These are phyloP conservation scores for Populus hybrid DNA, from an alignment of 441 rosid genomes.

Conservation along the genomic window DNA sequence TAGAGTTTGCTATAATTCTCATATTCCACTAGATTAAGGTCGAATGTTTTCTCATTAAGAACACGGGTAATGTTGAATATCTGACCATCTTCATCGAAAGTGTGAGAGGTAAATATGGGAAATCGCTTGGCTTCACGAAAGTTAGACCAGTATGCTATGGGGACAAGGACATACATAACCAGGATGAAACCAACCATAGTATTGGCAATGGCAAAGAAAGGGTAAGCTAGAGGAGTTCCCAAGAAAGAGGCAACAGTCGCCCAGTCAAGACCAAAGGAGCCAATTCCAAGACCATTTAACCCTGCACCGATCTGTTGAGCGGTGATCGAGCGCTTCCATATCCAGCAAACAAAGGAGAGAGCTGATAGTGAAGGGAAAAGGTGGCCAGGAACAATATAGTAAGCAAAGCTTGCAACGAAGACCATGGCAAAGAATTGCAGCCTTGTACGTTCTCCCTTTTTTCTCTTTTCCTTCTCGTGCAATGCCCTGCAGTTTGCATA, in stretches of 20 bases:
- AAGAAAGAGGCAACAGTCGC: conserved; percentile 61
- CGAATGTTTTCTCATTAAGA: conserved; percentile 42
- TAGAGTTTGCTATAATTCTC: conserved; percentile 71
- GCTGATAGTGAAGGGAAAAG: conserved; percentile 66
- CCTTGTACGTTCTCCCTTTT: conserved; percentile 49
- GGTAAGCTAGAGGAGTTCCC: conserved; percentile 71
- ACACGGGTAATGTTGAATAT: conserved; percentile 52
- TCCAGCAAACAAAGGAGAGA: conserved; percentile 67
- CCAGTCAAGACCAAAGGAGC: conserved; percentile 85
- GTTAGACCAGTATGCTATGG: conserved; percentile 60
- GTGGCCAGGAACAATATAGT: conserved; percentile 68
- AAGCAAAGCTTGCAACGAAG: conserved; percentile 61
- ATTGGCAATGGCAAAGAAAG: conserved; percentile 60
- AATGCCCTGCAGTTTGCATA: conserved; percentile 47
- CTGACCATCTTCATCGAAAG: conserved; percentile 47
- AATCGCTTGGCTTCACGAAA: conserved; percentile 49
- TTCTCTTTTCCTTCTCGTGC: conserved; percentile 62
- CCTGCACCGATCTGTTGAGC: conserved; percentile 75
- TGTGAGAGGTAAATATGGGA: conserved; percentile 49
- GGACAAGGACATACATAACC: conserved; percentile 50
- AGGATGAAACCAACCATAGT: conserved; percentile 45
- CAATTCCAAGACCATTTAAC: conserved; percentile 61
- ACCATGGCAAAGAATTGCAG: conserved; percentile 65
- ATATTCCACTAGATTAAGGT: conserved; percentile 40
- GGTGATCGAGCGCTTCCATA: conserved; percentile 60